These are phyloP conservation scores for Clavispora carvajalis DNA, from an alignment of 805 yeast species.

Conservation along the genomic window DNA sequence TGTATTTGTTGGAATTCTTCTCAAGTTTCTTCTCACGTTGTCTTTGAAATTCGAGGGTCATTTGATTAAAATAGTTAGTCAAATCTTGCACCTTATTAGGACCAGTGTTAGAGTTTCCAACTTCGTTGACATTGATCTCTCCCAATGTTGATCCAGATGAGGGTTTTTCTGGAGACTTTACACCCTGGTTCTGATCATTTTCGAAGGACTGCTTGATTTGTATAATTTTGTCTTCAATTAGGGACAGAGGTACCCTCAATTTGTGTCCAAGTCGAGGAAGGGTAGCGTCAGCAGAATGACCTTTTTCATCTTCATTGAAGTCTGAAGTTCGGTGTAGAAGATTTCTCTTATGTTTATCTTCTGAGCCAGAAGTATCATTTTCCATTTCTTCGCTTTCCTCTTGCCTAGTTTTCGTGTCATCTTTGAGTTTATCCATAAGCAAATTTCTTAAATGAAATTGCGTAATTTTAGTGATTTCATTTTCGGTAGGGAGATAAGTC, in stretches of 20 bases:
- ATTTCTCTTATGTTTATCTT: too few species aligned
- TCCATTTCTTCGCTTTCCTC: constrained; percentile 2
- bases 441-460: constrained; percentile 78
- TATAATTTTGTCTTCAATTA: constrained; percentile 16
- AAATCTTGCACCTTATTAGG: constrained; percentile 50
- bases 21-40: constrained; percentile 74
- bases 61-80: constrained; percentile 63
- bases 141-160: constrained; percentile 4
- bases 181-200: constrained; percentile 10
- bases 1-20: constrained; percentile 55
- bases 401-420: constrained; percentile 13
- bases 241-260: constrained; percentile 13
- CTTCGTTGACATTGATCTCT: constrained; percentile 1
- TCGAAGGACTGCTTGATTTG: constrained; percentile 16
- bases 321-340: too few species aligned
- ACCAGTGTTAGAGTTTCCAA: constrained; percentile 3
- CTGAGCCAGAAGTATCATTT: too few species aligned
- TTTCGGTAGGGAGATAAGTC: constrained; percentile 80
- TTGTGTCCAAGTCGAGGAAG: constrained; percentile 3
- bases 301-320: background rate
- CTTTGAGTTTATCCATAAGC: constrained; percentile 49
- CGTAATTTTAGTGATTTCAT: constrained; percentile 86
- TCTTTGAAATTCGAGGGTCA: constrained; percentile 81
- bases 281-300: background rate
- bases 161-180: constrained; percentile 7